phyloP scores from a whole-genome alignment of 352 stramenopile species.

The Peronospora tabacina region DNA sequence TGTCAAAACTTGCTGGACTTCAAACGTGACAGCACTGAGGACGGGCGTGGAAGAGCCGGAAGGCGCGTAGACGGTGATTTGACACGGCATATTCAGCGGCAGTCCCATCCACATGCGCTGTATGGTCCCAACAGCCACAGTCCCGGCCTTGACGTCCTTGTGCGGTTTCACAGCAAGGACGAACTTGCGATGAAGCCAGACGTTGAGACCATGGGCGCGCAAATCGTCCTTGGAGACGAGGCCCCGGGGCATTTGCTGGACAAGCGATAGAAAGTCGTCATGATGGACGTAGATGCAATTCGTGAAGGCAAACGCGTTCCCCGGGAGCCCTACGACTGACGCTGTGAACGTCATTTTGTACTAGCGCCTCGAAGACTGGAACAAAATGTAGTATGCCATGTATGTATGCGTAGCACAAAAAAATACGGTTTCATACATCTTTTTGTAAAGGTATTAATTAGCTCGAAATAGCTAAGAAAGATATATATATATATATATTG shows the following conservation, averaged over 20 bases:
- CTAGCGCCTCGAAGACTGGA: too few species aligned
- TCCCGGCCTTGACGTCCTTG: slow-evolving; percentile 48
- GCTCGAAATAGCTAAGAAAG: too few species aligned
- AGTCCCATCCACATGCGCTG: slow-evolving; percentile 73
- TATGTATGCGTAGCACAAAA: too few species aligned
- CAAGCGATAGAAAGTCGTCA: slow-evolving; percentile 67
- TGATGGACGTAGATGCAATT: slow-evolving; percentile 74
- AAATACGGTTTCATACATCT: too few species aligned
- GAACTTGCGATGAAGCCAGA: slow-evolving; percentile 80
- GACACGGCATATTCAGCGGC: slow-evolving; percentile 54
- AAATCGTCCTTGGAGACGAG: slow-evolving; percentile 66
- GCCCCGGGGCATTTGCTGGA: slow-evolving; percentile 50
- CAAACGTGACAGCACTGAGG: slow-evolving; percentile 68
- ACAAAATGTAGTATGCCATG: too few species aligned
- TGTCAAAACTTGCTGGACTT: slow-evolving; percentile 74
- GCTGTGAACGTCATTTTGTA: slow-evolving; percentile 50
- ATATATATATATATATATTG: too few species aligned
- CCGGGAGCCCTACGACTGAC: slow-evolving; percentile 48
- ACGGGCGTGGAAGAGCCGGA: slow-evolving; percentile 32
- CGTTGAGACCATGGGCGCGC: slow-evolving; percentile 61
- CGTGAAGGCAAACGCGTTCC: slow-evolving; percentile 72
- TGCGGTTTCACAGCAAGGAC: slow-evolving; percentile 71
- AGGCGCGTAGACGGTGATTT: slow-evolving; percentile 58
- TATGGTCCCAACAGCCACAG: slow-evolving; percentile 65
- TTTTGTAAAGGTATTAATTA: too few species aligned